Evolutionary conservation across 2,329 filamentous ascomycete species (phyloP).

Genomic region (Cladosporium sp.): DNA sequence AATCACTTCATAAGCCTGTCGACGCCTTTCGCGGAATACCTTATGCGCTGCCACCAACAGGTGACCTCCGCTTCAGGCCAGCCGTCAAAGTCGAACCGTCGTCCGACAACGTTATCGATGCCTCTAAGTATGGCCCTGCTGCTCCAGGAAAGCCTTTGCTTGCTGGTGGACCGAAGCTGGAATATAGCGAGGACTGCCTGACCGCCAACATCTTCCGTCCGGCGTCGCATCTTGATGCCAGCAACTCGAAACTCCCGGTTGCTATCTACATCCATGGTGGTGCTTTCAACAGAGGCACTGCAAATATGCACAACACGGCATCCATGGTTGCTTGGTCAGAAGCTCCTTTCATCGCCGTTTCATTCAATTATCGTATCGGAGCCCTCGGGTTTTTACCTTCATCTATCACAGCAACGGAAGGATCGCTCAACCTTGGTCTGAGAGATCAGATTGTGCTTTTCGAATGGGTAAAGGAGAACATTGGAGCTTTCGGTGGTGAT

Average conservation of each 20-base stretch:
- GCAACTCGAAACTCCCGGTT: constrained; percentile 50
- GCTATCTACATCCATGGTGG: constrained; percentile 61
- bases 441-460: constrained; percentile 38
- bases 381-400: constrained; percentile 65
- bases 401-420: constrained; percentile 47
- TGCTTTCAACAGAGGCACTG: constrained; percentile 46
- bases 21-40: constrained; percentile 7
- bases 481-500: constrained; percentile 37
- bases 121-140: constrained; percentile 1
- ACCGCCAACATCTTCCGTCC: constrained; percentile 58
- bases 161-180: constrained; percentile 7
- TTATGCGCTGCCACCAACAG: constrained; percentile 10
- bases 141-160: constrained; percentile 8
- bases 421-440: constrained; percentile 44
- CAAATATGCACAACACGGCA: constrained; percentile 57
- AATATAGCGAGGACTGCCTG: constrained; percentile 52
- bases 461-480: constrained; percentile 39
- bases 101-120: neutral
- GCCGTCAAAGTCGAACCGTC: neutral
- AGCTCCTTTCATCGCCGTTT: constrained; percentile 51
- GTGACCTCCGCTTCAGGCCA: constrained; percentile 5
- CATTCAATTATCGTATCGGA: constrained; percentile 61
- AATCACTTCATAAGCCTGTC: neutral
- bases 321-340: constrained; percentile 55
- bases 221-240: too few species aligned